Percentiles rank a stretch among this genome's conserved stretches.
phyloP scores from a whole-genome alignment of 2,329 filamentous ascomycete genomes.

The Trichothecium roseum region DNA sequence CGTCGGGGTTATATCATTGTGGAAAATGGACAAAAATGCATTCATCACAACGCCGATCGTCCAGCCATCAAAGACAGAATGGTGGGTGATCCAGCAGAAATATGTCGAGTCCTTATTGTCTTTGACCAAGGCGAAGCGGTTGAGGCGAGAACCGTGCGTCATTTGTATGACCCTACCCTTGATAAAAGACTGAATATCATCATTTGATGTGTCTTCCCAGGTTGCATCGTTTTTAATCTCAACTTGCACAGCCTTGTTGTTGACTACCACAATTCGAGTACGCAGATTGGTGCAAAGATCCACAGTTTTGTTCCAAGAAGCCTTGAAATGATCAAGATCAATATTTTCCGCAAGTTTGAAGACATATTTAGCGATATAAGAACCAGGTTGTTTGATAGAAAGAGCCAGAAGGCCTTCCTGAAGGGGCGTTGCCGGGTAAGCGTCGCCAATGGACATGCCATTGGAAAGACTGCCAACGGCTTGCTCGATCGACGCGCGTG shows the following conservation, averaged over 20 bases:
- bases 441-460: constrained; percentile 25
- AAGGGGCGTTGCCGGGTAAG: constrained; percentile 36
- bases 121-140: background rate
- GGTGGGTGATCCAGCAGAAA: constrained; percentile 1
- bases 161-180: constrained; percentile 6
- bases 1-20: constrained; percentile 12
- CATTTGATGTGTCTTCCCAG: background rate
- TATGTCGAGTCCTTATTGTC: background rate
- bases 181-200: background rate
- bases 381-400: constrained; percentile 21
- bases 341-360: constrained; percentile 4
- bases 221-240: constrained; percentile 6
- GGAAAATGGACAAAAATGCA: constrained; percentile 1
- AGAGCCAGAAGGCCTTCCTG: constrained; percentile 40
- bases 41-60: constrained; percentile 4
- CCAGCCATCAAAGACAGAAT: constrained; percentile 11
- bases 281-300: constrained; percentile 8
- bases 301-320: constrained; percentile 9
- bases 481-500: background rate
- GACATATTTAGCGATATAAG: constrained; percentile 10
- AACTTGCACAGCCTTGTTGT: constrained; percentile 6
- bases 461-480: background rate
- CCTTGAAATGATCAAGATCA: constrained; percentile 7
- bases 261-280: constrained; percentile 9
- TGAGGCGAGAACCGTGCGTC: background rate